Conservation (phyloP, 257 asterid genomes). For the Echium plantagineum region DNA sequence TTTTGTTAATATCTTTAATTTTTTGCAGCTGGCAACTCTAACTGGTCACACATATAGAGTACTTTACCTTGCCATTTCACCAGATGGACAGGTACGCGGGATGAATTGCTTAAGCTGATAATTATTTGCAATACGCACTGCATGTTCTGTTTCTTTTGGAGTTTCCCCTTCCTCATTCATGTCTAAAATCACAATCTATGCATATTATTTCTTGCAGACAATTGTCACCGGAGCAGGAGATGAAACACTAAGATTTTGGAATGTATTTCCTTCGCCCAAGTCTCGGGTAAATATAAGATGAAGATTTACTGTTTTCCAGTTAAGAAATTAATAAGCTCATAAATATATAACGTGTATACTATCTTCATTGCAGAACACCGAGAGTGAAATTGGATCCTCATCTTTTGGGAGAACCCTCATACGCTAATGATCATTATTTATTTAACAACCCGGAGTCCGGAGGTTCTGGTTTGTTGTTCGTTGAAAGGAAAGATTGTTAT, state of each 20-base stretch:
- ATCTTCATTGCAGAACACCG: constrained; percentile 50
- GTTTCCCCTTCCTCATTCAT: background rate
- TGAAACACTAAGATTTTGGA: constrained; percentile 95
- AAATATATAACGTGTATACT: background rate
- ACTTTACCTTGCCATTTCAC: constrained; percentile 89
- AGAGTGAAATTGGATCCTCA: constrained; percentile 83
- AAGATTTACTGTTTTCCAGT: background rate
- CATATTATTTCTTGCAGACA: constrained; percentile 36
- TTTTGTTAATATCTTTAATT: background rate
- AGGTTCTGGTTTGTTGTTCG: background rate
- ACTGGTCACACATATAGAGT: constrained; percentile 91
- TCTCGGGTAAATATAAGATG: constrained; percentile 53
- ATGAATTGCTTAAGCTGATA: background rate
- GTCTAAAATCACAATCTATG: constrained; percentile 1
- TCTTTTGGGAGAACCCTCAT: constrained; percentile 84
- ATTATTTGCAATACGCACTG: background rate
- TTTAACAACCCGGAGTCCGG: background rate
- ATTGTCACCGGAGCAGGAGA: constrained; percentile 99
- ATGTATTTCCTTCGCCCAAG: constrained; percentile 82
- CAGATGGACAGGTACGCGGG: constrained; percentile 83
- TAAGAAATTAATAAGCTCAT: constrained; percentile 1
- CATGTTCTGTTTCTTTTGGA: background rate
- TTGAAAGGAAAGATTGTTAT: background rate
- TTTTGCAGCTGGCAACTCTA: constrained; percentile 80
- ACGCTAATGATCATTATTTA: constrained; percentile 13